Evolutionary conservation across 2,329 filamentous ascomycete species (phyloP), one percentile per base, ranked within the genome.

Genomic region (Penicillium sp.): DNA sequence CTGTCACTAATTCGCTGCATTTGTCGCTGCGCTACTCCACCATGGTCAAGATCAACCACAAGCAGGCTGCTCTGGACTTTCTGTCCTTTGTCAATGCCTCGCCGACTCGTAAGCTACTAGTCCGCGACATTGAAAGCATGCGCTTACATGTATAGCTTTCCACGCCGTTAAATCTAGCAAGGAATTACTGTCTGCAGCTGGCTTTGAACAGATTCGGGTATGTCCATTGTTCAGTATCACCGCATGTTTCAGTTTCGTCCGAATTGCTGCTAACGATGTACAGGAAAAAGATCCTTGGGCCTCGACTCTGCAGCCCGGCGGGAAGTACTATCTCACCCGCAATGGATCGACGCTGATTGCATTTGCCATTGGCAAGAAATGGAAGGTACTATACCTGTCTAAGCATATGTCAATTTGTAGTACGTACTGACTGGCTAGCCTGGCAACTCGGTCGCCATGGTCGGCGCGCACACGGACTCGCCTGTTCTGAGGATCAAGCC

Each of bases 381-480:
- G 93, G 93, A 88, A 87, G 70, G 77, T 78, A 65, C 58, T 64
- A 58, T 55, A 45, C 6, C 18, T 4, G 14, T 23, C 5, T 23
- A 16, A 11, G 30, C 16, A 47, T 21, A 11, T 1, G 18, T n/a
- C 24, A 46, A 28, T 8, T n/a, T 20, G 3, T 5, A 14, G 14
- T 26, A 16, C 16, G 9, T 57, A 12, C 60, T 56, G n/a, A 21
- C 30, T 30, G 3, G 18, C 49, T 61, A 78, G 75, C 86, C 93
- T 2, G 93, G 93, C 46, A 96, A 96, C 72, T 87, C 92, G 8
- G 87, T 97, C 60, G 77, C 90, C 71, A 96, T 97, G 84, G 85
- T 99, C 60, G 94, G 93, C 64, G 92, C 94, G 40, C 93, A 99
- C 75, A 97, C 94, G 58, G 94, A 99, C 76, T 97, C 92, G 11